Evolutionary conservation across 805 yeast species (phyloP).

Genomic region (Starmerella geochares): DNA sequence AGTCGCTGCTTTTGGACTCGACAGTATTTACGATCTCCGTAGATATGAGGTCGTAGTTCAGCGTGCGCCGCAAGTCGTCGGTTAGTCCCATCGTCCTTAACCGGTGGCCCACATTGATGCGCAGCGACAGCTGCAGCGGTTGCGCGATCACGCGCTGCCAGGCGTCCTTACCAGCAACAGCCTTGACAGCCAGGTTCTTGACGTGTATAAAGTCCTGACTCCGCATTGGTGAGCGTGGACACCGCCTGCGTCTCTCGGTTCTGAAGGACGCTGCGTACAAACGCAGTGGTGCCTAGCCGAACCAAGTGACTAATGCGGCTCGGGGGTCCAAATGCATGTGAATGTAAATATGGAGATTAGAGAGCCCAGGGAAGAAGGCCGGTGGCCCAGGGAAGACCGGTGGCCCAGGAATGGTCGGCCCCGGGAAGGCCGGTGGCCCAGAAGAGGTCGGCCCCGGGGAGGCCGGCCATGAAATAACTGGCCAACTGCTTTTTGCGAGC

Average conservation of each 20-base stretch:
- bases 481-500: too few relatives aligned
- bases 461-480: too few relatives aligned
- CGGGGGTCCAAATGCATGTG: too few relatives aligned
- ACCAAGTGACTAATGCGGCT: neutral
- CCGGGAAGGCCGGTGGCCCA: too few relatives aligned
- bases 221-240: neutral
- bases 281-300: neutral
- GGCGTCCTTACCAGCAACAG: slow-evolving; percentile 61
- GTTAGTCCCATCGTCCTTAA: slow-evolving; percentile 50
- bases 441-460: too few relatives aligned
- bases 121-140: slow-evolving; percentile 51
- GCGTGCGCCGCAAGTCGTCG: slow-evolving; percentile 71
- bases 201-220: slow-evolving; percentile 38
- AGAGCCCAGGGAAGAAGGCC: too few relatives aligned
- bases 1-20: slow-evolving; percentile 28
- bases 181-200: slow-evolving; percentile 48
- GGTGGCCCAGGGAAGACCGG: too few relatives aligned
- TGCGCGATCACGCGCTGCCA: slow-evolving; percentile 62
- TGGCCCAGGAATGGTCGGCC: too few relatives aligned
- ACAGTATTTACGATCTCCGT: slow-evolving; percentile 50
- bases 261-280: neutral
- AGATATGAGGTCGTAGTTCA: slow-evolving; percentile 80
- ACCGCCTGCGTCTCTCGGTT: too few relatives aligned
- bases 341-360: too few relatives aligned
- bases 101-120: slow-evolving; percentile 55